A percentile compares a stretch with the other conserved stretches of the same genome.
These are phyloP conservation scores for Phialophora macrospora DNA, from an alignment of 2,329 filamentous ascomycete genomes.

Conservation along the genomic window DNA sequence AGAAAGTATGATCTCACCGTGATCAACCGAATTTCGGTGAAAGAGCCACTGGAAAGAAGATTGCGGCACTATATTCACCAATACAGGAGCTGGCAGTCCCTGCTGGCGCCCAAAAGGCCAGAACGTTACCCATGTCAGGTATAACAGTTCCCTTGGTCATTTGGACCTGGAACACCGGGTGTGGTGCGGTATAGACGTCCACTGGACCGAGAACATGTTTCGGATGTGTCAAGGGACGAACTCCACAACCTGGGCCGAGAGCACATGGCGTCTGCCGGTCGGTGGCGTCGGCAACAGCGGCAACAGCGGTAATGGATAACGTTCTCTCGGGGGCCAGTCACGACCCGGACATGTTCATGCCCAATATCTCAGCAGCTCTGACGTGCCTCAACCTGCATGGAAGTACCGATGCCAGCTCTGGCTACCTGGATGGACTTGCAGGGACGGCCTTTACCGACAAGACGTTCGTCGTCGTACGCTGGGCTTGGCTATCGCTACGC, in stretches of 20 bases:
- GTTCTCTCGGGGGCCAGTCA: neutral
- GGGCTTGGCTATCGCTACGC: constrained; percentile 1
- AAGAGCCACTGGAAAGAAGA: neutral
- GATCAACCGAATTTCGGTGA: neutral
- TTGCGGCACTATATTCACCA: neutral
- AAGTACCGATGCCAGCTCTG: neutral
- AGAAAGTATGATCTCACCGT: constrained; percentile 4
- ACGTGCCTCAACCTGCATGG: constrained; percentile 3
- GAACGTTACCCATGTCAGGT: neutral
- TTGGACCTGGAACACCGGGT: neutral
- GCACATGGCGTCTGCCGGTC: neutral
- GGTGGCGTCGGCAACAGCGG: neutral
- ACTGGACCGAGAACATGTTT: constrained; percentile 1
- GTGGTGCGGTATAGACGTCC: neutral
- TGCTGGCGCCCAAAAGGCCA: constrained; percentile 1
- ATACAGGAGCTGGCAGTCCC: neutral
- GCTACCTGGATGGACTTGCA: neutral
- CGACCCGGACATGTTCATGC: constrained; percentile 3
- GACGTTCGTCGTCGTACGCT: constrained; percentile 6
- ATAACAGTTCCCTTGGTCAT: neutral
- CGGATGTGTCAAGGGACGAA: neutral
- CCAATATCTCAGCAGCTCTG: constrained; percentile 6
- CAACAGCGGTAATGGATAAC: constrained; percentile 10
- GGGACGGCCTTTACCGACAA: constrained; percentile 6
- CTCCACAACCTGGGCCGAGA: neutral